These are phyloP conservation scores for Psilocybe subaeruginosa DNA, from an alignment of 768 basidiomycete genomes.

Conservation along the genomic window DNA sequence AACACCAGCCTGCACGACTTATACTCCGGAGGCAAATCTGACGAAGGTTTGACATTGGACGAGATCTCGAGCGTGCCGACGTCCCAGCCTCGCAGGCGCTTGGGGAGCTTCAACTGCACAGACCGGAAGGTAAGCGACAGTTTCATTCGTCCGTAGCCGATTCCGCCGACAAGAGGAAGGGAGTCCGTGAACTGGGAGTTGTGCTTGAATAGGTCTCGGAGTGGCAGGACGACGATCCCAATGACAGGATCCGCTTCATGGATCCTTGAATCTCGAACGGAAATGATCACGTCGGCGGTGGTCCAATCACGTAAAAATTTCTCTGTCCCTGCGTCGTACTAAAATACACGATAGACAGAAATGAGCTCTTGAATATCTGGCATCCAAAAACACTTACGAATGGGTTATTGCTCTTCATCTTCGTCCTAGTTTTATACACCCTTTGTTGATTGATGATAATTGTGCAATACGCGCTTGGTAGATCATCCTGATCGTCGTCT, in stretches of 20 bases:
- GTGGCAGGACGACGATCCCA: constrained; percentile 65
- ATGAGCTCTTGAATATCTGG: neutral
- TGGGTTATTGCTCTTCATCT: constrained; percentile 47
- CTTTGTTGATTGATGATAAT: constrained; percentile 45
- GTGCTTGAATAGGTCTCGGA: constrained; percentile 47
- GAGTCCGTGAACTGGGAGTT: constrained; percentile 59
- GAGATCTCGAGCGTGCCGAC: constrained; percentile 65
- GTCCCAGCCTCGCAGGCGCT: constrained; percentile 66
- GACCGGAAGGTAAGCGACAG: constrained; percentile 71
- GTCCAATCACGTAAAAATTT: constrained; percentile 68
- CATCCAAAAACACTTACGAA: constrained; percentile 34
- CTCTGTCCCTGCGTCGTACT: constrained; percentile 71
- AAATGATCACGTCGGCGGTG: constrained; percentile 60
- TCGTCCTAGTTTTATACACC: constrained; percentile 49
- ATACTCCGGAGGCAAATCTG: constrained; percentile 36
- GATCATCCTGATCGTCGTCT: constrained; percentile 55
- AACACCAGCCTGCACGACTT: constrained; percentile 42
- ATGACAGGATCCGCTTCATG: constrained; percentile 70
- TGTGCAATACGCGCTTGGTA: constrained; percentile 68
- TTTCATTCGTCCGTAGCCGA: constrained; percentile 67
- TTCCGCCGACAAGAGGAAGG: constrained; percentile 70
- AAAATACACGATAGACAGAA: constrained; percentile 2
- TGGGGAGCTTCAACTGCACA: constrained; percentile 61
- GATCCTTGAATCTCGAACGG: constrained; percentile 61
- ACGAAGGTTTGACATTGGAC: constrained; percentile 31